Evolutionary conservation across 2,329 filamentous ascomycete genomes (phyloP), one percentile per base, ranked within the genome.

Genomic region (Ophiostoma ips): DNA sequence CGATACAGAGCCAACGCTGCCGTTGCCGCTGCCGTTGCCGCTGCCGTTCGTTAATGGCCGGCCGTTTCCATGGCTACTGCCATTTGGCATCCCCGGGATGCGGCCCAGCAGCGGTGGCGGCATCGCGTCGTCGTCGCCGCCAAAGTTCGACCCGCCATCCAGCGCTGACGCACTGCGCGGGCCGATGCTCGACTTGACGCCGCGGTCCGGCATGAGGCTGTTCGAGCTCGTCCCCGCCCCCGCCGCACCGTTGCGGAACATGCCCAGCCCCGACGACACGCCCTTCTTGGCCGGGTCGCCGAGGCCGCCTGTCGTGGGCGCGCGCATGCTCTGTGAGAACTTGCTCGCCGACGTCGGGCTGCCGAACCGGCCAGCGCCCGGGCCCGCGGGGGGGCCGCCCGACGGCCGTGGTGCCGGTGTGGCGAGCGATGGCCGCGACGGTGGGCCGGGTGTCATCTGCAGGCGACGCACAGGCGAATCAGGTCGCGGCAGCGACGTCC

Each of bases 401-500:
- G 47, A 18, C 9, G 60, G 58, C 53, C 69, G 71, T 31, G 65
- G 57, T 16, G 58, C 71, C 2, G 81, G 73, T 47, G 78, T 71
- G 46, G 76, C 63, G 40, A 81, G 68, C 6, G 77, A 76, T 1
- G 77, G 73, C 35, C 78, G 71, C 8, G 72, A 31, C n/a, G 70
- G 70, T 11, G 73, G 71, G 41, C 63, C 77, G 24, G 76, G 79
- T 10, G 73, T 82, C 63, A 80, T 76, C 51, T 81, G 80, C 44
- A 79, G 67, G 58, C 77, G 83, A 57, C 84, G 80, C 34, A 85
- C 72, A 3, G 90, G 92, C 2, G 90, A 95, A 56, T 95, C 89
- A 5, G 92, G 85, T 30, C 89, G 83, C 48, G 85, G 79, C n/a
- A 95, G 71, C 2, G 89, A 94, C 9, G 82, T 80, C 52, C 88